Percentiles rank a stretch among this genome's conserved stretches.
phyloP scores from a whole-genome alignment of 768 basidiomycete species.

The Rhizopogon vinicolor region DNA sequence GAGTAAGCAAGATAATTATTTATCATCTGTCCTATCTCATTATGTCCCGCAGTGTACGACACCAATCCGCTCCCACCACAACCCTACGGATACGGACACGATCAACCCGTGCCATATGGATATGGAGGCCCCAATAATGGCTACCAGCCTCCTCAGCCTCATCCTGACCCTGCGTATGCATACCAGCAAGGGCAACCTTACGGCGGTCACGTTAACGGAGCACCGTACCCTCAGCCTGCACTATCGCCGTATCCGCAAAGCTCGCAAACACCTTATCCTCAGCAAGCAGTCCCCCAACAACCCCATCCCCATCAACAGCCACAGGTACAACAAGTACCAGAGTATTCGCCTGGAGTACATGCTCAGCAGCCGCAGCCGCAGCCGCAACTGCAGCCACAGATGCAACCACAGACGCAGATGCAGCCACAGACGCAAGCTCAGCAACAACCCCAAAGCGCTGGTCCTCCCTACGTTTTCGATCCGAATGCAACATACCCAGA shows the following conservation, averaged over 20 bases:
- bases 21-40: slow-evolving; percentile 5
- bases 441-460: slow-evolving; percentile 21
- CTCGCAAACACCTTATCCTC: slow-evolving; percentile 27
- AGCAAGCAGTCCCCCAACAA: slow-evolving; percentile 23
- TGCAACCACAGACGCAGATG: not conserved
- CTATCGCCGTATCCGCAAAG: slow-evolving; percentile 22
- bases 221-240: not conserved
- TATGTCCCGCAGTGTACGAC: slow-evolving; percentile 47
- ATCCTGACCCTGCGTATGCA: slow-evolving; percentile 21
- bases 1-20: slow-evolving; percentile 31
- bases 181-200: slow-evolving; percentile 23
- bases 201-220: slow-evolving; percentile 3
- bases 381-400: slow-evolving; percentile 8
- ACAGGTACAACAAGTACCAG: slow-evolving; percentile 11
- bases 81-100: slow-evolving; percentile 25
- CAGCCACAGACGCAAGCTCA: slow-evolving; percentile 27
- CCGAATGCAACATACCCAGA: slow-evolving; percentile 68
- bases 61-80: slow-evolving; percentile 21
- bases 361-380: slow-evolving; percentile 16
- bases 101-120: slow-evolving; percentile 40
- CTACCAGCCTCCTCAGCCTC: slow-evolving; percentile 32
- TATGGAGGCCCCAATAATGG: slow-evolving; percentile 36
- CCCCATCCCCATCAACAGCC: slow-evolving; percentile 27
- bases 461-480: slow-evolving; percentile 54
- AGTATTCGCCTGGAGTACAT: slow-evolving; percentile 1